phyloP scores from a whole-genome alignment of 2,329 filamentous ascomycete species.

The Lasiodiplodia sp. region DNA sequence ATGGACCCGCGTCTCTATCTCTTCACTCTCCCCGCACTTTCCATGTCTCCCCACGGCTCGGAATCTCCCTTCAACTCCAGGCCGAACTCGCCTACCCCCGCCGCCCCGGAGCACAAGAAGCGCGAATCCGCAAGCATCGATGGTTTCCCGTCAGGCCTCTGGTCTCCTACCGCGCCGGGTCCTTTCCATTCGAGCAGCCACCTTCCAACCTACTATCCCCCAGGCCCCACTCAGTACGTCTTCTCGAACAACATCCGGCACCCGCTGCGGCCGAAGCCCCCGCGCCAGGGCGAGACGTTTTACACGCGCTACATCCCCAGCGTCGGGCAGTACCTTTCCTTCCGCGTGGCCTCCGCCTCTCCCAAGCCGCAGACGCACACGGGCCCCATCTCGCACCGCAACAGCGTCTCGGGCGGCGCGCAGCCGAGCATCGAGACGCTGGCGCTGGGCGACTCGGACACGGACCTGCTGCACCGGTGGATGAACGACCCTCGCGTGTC shows the following conservation, averaged over 20 bases:
- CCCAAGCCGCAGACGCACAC: constrained; percentile 68
- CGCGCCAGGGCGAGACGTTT: constrained; percentile 87
- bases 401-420: constrained; percentile 59
- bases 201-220: constrained; percentile 89
- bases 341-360: constrained; percentile 80
- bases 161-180: constrained; percentile 57
- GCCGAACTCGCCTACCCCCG: constrained; percentile 59
- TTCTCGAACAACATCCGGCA: constrained; percentile 82
- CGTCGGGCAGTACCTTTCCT: constrained; percentile 82
- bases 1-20: constrained; percentile 85
- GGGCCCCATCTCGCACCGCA: constrained; percentile 57
- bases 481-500: constrained; percentile 85
- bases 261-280: constrained; percentile 85
- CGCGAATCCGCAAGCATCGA: constrained; percentile 40
- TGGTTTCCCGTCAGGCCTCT: constrained; percentile 43
- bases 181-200: constrained; percentile 85
- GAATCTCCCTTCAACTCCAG: constrained; percentile 60
- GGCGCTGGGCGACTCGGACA: constrained; percentile 57
- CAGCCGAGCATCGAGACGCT: constrained; percentile 41
- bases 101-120: constrained; percentile 21
- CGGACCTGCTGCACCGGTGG: constrained; percentile 82
- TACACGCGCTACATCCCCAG: constrained; percentile 89
- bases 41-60: constrained; percentile 56
- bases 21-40: constrained; percentile 76
- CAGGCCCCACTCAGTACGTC: constrained; percentile 80